Evolutionary conservation across 1,284 basidiomycete genomes (phyloP), one percentile per base, ranked within the genome.

Genomic region (Irpex rosettiformis): DNA sequence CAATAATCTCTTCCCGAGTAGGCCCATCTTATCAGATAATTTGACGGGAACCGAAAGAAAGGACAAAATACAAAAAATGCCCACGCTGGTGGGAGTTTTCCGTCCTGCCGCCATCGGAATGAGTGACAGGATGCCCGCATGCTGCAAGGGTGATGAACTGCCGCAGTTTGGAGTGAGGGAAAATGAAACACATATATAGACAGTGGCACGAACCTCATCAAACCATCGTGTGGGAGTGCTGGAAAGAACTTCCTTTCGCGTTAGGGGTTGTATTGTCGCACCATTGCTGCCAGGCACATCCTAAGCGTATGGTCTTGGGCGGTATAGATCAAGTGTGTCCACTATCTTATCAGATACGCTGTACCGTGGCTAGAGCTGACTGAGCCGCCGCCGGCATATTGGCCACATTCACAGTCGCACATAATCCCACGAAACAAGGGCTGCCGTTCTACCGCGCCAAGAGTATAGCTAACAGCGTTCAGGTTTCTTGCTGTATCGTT

Each of bases 21-120:
- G 8, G 54, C 59, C 57, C 69, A 72, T 72, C 70, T 72, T 72
- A 72, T 72, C 70, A 66, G 70, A 72, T 71, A 61, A 54, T 33
- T 27, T 30, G 43, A 8, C 43, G 24, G 18, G 47, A n/a, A 51
- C 25, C 24, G 7, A 10, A 30, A 37, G 51, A 45, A 33, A 27
- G n/a, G 51, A 25, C 1, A n/a, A 47, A 25, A 18, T 25, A 6
- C 45, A 13, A 37, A 6, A 13, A 37, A 6, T 60, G 24, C 48
- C 56, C 59, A 61, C 59, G 56, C 21, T 45, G 37, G 59, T 61
- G 59, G 56, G 59, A 61, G 58, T 22, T 29, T 40, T 37, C 33
- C 3, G 33, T 11, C 45, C 13, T 13, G 29, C 24, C 37, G 21
- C 16, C 43, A 18, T 22, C 43, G 24, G 22, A 29, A 47, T 21